Conservation (phyloP, 371 early-diverging fungal species). For the Nosema muscidifuracis region DNA sequence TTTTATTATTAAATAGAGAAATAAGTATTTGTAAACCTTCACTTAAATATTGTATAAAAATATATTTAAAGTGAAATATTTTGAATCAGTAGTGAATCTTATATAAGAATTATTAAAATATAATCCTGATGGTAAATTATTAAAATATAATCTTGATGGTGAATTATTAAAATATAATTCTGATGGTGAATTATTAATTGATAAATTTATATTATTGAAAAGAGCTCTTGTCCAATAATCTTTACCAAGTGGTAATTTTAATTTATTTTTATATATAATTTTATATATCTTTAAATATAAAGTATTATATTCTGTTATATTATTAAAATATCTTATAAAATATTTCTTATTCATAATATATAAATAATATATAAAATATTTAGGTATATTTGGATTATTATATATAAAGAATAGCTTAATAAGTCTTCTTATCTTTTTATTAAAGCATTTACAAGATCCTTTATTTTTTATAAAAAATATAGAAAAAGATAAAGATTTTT, state of each 20-base stretch:
- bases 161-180: slow-evolving; percentile 20
- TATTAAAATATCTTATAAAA: background rate
- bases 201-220: background rate
- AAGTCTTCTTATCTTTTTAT: background rate
- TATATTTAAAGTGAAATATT: slow-evolving; percentile 1
- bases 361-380: background rate
- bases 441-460: background rate
- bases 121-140: slow-evolving; percentile 2
- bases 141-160: background rate
- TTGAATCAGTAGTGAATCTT: background rate
- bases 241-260: background rate
- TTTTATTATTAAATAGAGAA: background rate
- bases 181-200: background rate
- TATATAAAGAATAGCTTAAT: background rate
- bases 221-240: background rate
- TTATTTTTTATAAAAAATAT: background rate
- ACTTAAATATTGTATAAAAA: slow-evolving; percentile 1
- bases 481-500: background rate
- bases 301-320: background rate
- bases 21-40: slow-evolving; percentile 9
- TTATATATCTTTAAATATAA: background rate
- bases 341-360: background rate
- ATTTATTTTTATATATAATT: background rate
- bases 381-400: background rate
- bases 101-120: slow-evolving; percentile 17